Conservation (phyloP, 1,284 basidiomycete genomes). For the Cystobasidium slooffiae region DNA sequence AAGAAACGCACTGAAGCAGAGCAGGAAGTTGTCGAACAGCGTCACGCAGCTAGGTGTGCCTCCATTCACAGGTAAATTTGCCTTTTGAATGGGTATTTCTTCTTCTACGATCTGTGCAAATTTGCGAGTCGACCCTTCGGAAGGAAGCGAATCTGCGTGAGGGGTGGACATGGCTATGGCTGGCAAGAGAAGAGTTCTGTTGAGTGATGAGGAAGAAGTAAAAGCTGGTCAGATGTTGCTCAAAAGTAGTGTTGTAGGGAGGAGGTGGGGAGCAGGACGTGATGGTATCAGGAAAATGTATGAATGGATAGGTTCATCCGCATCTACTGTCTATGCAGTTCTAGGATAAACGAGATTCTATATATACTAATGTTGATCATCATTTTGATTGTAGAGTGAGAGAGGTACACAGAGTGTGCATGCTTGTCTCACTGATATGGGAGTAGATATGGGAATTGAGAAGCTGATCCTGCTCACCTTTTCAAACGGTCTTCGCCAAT, state of each 20-base stretch:
- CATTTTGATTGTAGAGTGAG: neutral
- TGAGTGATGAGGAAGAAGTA: too few species aligned
- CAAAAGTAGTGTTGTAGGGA: neutral
- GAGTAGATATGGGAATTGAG: too few species aligned
- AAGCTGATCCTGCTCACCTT: too few species aligned
- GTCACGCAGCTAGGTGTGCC: conserved; percentile 51
- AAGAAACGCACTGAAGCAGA: conserved; percentile 50
- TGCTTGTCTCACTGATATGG: too few species aligned
- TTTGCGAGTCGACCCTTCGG: conserved; percentile 7
- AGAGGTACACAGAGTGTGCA: neutral
- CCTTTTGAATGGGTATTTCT: conserved; percentile 50
- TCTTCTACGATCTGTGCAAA: conserved; percentile 49
- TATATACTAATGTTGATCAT: conserved; percentile 40
- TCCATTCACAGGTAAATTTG: conserved; percentile 50
- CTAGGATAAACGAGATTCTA: conserved; percentile 46
- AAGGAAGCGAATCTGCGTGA: too few species aligned
- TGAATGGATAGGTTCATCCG: conserved; percentile 43
- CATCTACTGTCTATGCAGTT: conserved; percentile 31
- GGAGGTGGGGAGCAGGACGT: neutral
- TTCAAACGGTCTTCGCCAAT: too few species aligned
- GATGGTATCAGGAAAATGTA: conserved; percentile 19
- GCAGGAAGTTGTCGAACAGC: conserved; percentile 51
- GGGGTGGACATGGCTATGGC: too few species aligned
- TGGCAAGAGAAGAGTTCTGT: too few species aligned
- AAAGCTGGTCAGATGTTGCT: neutral